These are phyloP conservation scores for Cajanus cajan DNA, from an alignment of 306 rosid species.

Conservation along the genomic window DNA sequence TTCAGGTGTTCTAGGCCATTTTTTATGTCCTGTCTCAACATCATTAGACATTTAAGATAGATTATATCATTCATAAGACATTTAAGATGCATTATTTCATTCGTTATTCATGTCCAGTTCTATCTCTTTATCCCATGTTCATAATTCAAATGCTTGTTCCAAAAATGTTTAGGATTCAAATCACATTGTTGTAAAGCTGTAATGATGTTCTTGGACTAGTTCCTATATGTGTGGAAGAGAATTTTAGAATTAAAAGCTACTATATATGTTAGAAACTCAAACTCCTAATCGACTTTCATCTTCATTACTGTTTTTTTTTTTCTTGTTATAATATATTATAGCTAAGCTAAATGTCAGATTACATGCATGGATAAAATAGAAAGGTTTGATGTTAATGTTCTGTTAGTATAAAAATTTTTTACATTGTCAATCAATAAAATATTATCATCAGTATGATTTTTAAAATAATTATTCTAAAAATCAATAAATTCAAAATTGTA, in stretches of 20 bases:
- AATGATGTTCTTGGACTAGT: background rate
- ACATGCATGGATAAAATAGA: background rate
- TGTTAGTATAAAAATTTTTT: too few relatives aligned
- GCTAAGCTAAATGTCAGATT: background rate
- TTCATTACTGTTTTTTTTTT: too few relatives aligned
- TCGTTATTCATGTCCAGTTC: background rate
- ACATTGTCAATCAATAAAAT: too few relatives aligned
- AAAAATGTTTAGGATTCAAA: too few relatives aligned
- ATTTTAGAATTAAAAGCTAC: background rate
- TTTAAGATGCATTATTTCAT: background rate
- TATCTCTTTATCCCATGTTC: background rate
- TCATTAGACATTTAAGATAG: background rate
- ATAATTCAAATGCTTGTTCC: conserved; percentile 5
- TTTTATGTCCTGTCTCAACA: background rate
- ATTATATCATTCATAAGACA: background rate
- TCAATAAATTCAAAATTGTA: too few relatives aligned
- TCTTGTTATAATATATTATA: too few relatives aligned
- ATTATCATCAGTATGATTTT: too few relatives aligned
- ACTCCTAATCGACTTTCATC: background rate
- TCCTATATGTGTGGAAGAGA: background rate
- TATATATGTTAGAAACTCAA: background rate
- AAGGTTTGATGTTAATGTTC: too few relatives aligned
- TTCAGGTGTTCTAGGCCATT: background rate
- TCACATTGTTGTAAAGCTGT: conserved; percentile 5
- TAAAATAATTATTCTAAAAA: too few relatives aligned